Evolutionary conservation across 257 asterid genomes (phyloP).

Genomic region (Solanum sitiens): DNA sequence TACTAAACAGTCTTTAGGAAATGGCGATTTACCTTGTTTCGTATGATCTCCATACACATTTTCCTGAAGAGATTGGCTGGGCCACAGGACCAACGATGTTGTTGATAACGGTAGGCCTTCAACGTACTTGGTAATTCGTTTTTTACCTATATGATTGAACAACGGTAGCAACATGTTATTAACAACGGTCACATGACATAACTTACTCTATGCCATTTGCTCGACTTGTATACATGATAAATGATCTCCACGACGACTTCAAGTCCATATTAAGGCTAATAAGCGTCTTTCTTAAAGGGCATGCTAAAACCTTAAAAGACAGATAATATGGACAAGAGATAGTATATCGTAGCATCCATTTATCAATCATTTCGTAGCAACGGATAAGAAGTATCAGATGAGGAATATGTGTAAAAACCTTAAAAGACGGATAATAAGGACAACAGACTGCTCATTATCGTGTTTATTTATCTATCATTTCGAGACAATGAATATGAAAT

Average conservation of each 20-base stretch:
- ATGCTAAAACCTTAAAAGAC: background rate
- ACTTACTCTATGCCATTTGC: background rate
- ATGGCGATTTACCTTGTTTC: conserved; percentile 48
- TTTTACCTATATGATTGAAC: conserved; percentile 43
- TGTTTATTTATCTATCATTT: background rate
- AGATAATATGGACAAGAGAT: background rate
- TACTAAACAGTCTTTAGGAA: background rate
- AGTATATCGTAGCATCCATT: background rate
- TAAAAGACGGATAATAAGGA: background rate
- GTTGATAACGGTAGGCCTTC: conserved; percentile 88
- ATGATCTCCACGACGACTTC: background rate
- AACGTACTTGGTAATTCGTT: conserved; percentile 93
- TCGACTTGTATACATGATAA: background rate
- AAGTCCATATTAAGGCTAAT: background rate
- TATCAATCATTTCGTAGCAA: background rate
- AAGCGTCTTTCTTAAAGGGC: background rate
- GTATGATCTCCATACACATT: conserved; percentile 65
- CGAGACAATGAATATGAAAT: background rate
- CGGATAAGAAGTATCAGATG: background rate
- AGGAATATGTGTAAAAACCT: background rate
- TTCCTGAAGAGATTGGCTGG: conserved; percentile 89
- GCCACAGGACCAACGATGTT: conserved; percentile 99
- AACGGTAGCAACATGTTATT: background rate
- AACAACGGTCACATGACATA: background rate
- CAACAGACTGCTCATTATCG: background rate